Evolutionary conservation across 2,329 filamentous ascomycete species (phyloP), one percentile per base, ranked within the genome.

Genomic region (Boeremia exigua): DNA sequence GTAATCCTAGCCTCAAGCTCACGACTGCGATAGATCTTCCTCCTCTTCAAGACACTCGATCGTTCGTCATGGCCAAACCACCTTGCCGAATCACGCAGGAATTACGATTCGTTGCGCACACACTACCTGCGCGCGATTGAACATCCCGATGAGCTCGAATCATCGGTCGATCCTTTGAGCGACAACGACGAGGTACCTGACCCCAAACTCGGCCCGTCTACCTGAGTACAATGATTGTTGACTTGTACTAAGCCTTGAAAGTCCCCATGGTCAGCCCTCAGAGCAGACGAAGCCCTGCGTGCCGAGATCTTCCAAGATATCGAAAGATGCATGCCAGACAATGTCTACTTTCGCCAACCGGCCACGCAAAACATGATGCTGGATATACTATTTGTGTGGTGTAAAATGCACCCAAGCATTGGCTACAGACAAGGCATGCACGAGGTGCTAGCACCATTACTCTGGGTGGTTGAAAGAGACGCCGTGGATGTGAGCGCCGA

Each of bases 351-450:
- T 69, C 92, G 93, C 54, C 85, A 93, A 64, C 85, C 88, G 11
- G 79, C 82, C 12, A 91, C 90, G 1, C 95, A 98, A 74, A 83
- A 82, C 37, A 90, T 91, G 75, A 88, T 99, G 66, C 79, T 96
- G 29, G 91, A 99, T 70, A 87, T 97, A 29, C 81, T 99, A 30
- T 99, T 98, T 75, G 85, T 99, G 62, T 98, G 93, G 77, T 95
- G 92, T 78, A 98, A 96, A 75, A 84, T 96, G 48, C 91, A 98
- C 69, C 91, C 91, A 1, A 87, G 89, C 63, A 83, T 92, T 49
- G 92, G 92, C 14, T 99, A 99, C 73, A 87, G 95, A n/a, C 95
- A 99, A 78, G 95, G 95, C 10, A 99, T 99, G 94, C 95, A 99
- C 73, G 95, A 99, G 77, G 81, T 99, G 38, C 81, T 98, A 12